Base-by-base conservation (phyloP, 177 flowering plant genomes). In the Vitis hybrid region DNA sequence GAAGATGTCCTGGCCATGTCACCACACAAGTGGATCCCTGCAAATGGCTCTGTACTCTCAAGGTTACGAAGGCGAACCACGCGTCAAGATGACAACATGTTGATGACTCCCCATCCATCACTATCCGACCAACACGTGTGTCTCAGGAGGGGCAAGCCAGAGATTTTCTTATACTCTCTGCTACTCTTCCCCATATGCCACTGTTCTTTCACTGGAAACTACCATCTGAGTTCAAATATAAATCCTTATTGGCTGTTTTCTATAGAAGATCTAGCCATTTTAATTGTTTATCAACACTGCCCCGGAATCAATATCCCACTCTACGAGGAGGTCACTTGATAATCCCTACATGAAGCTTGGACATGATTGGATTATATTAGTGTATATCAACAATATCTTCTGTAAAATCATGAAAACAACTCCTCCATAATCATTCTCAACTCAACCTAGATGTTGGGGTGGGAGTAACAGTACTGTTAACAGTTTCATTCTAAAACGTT, bases 61-160 rank as follows among this genome's bases (percentile, higher is more conserved):
- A 27, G 30, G 30, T 27, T 3, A 27, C 30, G 18, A 46, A 40
- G 19, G 56, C 49, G 15, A 4, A 15, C 51, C 58, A 18, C 32
- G 57, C 51, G 72, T 56, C 73, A 19, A 59, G 48, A 35, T 12
- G 66, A 52, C 56, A 46, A 57, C 68, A 62, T 3, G 1, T 5
- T 30, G 75, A 62, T 56, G 68, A 72, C 50, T 71, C 56, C 13
- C 71, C 75, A 62, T 70, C 64, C 64, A 52, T n/a, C 18, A 4
- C 9, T n/a, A 35, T 65, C 70, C 55, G 46, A 60, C 63, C 71
- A 75, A 75, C 78, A 75, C 73, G 71, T 75, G 78, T 71, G 68
- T 71, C 73, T 1, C 21, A 40, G 46, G 46, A 46, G 9, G 18
- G 48, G 48, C 9, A 40, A 40, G 8, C 48, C 46, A 40, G 6